Base-by-base conservation (phyloP, 2,329 filamentous ascomycete genomes). In the Fusarium miscanthi region DNA sequence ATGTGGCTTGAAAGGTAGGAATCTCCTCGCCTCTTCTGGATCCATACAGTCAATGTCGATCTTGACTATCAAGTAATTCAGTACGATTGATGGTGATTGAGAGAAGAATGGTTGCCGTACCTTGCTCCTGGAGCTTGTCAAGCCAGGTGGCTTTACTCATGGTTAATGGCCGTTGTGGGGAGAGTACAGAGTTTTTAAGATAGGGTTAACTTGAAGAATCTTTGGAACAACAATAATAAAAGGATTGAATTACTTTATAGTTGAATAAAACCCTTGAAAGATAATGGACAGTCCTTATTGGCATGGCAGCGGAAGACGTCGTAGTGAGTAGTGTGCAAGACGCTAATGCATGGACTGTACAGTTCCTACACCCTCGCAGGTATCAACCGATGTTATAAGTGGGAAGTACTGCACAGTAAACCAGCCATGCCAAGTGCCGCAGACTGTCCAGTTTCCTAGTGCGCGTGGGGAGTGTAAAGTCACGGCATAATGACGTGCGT, bases 331-430 rank as follows among this genome's bases (percentile, higher is more conserved):
- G 33, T 25, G 13, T 9, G 19, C 3, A 21, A 58, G 46, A 23
- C 52, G 25, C 62, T 60, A 66, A 66, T 38, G 62, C 52, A 46
- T 19, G 33, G 9, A 66, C 63, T 60, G 63, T 66, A 60, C 62
- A 66, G 62, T 27, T n/a, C 12, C 33, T 14, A n/a, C 21, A 59
- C 25, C 31, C 19, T 35, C 3, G 6, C 19, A 11, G 2, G 5
- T 25, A 3, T 5, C 16, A 14, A 27, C 25, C 25, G 38, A 51
- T 11, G 21, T 7, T 19, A 23, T 31, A 10, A 35, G 33, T 4
- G 9, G 8, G 1, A n/a, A 33, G 17, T 8, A 62, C 61, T 35
- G 63, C 51, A 25, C 43, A 66, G 31, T 40, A 5, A 8, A 9
- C 8, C 6, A 11, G 12, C 17, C 8, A 23, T 25, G 25, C 8